Evolutionary conservation across 2,329 filamentous ascomycete genomes (phyloP), one percentile per base, ranked within the genome.

Genomic region (Phoma sp.): DNA sequence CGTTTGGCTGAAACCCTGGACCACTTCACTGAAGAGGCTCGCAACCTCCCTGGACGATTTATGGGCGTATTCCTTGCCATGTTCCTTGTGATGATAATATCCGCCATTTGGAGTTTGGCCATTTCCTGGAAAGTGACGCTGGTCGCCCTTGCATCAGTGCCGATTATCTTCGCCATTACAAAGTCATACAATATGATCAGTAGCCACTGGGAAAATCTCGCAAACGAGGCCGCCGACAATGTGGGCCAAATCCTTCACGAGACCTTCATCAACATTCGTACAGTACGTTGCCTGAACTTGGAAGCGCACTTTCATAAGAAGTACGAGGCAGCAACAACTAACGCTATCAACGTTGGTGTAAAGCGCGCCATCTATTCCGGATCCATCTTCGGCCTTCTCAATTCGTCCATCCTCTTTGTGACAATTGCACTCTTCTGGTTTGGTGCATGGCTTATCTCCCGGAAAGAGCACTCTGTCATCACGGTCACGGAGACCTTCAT

Each of bases 401-500:
- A 96, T 64, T 87, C 87, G 0, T 82, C 87, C 15, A 84, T 87
- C 32, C 84, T 87, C 54, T 91, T 91, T 65, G 81, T 91, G 12
- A 88, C 86, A 68, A 91, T 92, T 0, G 77, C 96, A 3, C 84
- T 96, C 9, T 95, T 96, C 70, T 96, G 89, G 76, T 96, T 93
- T 68, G 91, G 90, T 2, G 85, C 87, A 0, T 76, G 83, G 1
- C 79, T 96, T 10, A 81, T 90, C 5, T 79, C 81, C 0, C 72
- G 75, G 36, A 68, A 77, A 9, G 74, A 82, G 32, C 74, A 77
- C 60, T 80, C 78, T 0, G 82, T 88, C 0, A 79, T 82, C 1
- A 77, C 82, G 1, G 83, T 95, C 15, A 77, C 96, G 23, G 85
- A 88, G 56, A 90, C 95, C 0, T 87, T 95, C 64, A 89, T 92